These are phyloP conservation scores for Platanthera zijinensis DNA, from an alignment of 106 monocot genomes.

Conservation along the genomic window DNA sequence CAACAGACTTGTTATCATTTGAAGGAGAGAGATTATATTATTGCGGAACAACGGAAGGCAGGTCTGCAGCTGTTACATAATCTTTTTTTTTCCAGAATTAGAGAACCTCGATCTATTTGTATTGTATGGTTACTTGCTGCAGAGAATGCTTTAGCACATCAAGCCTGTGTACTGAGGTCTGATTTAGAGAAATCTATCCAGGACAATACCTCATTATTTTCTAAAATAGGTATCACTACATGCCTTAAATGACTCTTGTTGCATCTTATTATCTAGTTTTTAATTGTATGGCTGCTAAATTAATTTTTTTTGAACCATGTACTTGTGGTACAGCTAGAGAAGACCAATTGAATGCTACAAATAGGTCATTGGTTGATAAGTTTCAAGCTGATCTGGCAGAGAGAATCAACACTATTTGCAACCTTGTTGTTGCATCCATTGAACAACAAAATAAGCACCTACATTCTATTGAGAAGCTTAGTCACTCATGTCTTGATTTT, in stretches of 20 bases:
- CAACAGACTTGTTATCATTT: conserved; percentile 55
- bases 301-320: background rate
- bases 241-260: background rate
- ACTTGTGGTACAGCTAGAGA: conserved; percentile 50
- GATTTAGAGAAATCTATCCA: conserved; percentile 80
- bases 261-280: background rate
- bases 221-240: conserved; percentile 61
- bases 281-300: background rate
- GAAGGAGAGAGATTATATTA: conserved; percentile 83
- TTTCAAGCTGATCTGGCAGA: conserved; percentile 54
- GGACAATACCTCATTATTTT: conserved; percentile 71
- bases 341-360: conserved; percentile 57
- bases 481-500: conserved; percentile 64
- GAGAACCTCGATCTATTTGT: background rate
- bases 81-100: background rate
- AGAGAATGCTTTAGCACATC: conserved; percentile 87
- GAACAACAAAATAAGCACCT: conserved; percentile 67
- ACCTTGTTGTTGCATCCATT: conserved; percentile 41
- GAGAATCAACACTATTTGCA: conserved; percentile 54
- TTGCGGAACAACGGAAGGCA: conserved; percentile 73
- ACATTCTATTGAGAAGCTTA: conserved; percentile 49
- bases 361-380: conserved; percentile 56
- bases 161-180: conserved; percentile 61
- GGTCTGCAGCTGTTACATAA: conserved; percentile 28
- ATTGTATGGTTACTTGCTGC: conserved; percentile 8